Percentiles rank a stretch among this genome's conserved stretches.
Conservation (phyloP, 352 stramenopile species). For the Globisporangium paroecandrum region DNA sequence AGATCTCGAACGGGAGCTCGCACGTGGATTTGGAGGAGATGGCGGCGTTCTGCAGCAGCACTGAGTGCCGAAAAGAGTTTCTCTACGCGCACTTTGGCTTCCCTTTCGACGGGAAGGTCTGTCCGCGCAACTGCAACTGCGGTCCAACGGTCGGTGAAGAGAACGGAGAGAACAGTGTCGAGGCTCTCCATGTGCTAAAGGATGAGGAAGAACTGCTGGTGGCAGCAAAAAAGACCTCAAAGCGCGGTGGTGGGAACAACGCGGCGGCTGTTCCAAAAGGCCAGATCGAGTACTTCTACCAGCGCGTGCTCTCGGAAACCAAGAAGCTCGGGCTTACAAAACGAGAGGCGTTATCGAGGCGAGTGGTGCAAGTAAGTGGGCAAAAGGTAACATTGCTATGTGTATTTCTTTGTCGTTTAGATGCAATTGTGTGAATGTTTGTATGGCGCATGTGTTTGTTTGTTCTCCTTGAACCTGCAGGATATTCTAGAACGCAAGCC, state of each 20-base stretch:
- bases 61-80: constrained; percentile 52
- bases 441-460: background rate
- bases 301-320: constrained; percentile 41
- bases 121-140: constrained; percentile 63
- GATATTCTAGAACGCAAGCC: constrained; percentile 46
- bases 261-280: constrained; percentile 13
- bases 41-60: constrained; percentile 46
- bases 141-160: constrained; percentile 22
- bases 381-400: background rate
- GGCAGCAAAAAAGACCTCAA: background rate
- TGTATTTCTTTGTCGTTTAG: constrained; percentile 1
- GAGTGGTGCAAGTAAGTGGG: constrained; percentile 34
- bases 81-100: constrained; percentile 59
- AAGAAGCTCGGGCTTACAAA: constrained; percentile 45
- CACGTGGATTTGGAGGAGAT: constrained; percentile 48
- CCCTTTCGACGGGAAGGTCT: constrained; percentile 32
- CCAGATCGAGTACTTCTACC: constrained; percentile 62
- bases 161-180: background rate
- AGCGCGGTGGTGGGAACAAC: background rate
- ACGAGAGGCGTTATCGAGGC: constrained; percentile 50
- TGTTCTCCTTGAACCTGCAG: constrained; percentile 21
- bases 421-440: constrained; percentile 4
- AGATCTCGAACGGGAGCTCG: constrained; percentile 36
- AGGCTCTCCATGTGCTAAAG: background rate
- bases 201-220: background rate